These are phyloP conservation scores for Fomitopsis pulvina DNA, from an alignment of 768 basidiomycete species.

Conservation along the genomic window DNA sequence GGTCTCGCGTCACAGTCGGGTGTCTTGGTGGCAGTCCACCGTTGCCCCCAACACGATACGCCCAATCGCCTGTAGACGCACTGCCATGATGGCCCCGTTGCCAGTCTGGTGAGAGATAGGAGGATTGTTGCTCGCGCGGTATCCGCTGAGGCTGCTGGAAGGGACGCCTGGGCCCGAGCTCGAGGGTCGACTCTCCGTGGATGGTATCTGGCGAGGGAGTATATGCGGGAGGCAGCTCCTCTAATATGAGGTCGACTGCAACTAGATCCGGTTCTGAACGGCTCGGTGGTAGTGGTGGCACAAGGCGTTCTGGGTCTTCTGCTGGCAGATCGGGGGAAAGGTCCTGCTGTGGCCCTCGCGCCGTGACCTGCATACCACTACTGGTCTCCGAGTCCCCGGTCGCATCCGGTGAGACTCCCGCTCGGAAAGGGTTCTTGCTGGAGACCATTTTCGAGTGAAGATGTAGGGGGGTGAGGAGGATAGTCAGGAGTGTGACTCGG, in stretches of 20 bases:
- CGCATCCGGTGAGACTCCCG: background rate
- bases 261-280: conserved; percentile 1
- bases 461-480: background rate
- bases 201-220: conserved; percentile 45
- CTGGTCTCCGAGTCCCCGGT: background rate
- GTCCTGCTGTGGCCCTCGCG: background rate
- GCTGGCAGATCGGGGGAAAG: background rate
- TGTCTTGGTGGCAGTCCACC: conserved; percentile 8
- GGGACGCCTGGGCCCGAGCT: conserved; percentile 56
- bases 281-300: background rate
- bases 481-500: no score
- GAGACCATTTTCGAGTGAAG: background rate
- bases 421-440: background rate
- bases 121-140: conserved; percentile 8
- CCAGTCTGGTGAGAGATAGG: conserved; percentile 2
- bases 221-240: conserved; percentile 69
- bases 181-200: conserved; percentile 56
- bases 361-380: background rate
- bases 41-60: conserved; percentile 6
- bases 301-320: background rate
- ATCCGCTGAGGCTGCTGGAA: conserved; percentile 40
- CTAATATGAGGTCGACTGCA: conserved; percentile 26
- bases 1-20: conserved; percentile 1
- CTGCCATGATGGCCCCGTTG: conserved; percentile 12
- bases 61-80: conserved; percentile 3